Percentiles rank a stretch among this genome's conserved stretches.
Conservation (phyloP, 768 basidiomycete genomes). For the Kockovaella imperatae region DNA sequence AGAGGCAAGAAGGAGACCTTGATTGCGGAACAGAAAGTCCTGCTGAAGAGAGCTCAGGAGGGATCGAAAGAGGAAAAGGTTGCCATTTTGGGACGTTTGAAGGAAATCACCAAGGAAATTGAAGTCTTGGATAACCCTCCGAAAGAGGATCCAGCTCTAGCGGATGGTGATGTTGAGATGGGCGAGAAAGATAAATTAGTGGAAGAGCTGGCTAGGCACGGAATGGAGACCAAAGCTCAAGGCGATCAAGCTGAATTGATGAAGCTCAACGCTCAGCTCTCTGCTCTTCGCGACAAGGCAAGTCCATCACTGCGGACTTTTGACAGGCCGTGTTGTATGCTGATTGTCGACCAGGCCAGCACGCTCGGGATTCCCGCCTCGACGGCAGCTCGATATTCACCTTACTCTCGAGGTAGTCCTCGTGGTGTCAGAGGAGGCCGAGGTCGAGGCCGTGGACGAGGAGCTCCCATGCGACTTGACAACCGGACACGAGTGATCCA, state of each 20-base stretch:
- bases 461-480: constrained; percentile 75
- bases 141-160: constrained; percentile 20
- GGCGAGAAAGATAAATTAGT: constrained; percentile 51
- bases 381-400: constrained; percentile 43
- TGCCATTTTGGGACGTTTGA: constrained; percentile 63
- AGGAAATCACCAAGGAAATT: constrained; percentile 74
- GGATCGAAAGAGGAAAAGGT: constrained; percentile 66
- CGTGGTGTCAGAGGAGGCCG: constrained; percentile 59
- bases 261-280: constrained; percentile 28
- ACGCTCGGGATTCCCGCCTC: constrained; percentile 42
- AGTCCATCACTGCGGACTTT: constrained; percentile 48
- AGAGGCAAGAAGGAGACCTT: constrained; percentile 60
- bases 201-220: constrained; percentile 64
- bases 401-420: constrained; percentile 54
- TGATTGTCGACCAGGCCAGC: constrained; percentile 55
- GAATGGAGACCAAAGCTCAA: constrained; percentile 47
- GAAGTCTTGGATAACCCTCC: constrained; percentile 46
- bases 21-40: constrained; percentile 77
- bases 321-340: constrained; percentile 39
- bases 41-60: constrained; percentile 62
- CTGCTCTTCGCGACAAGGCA: constrained; percentile 48
- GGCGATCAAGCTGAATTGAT: constrained; percentile 32
- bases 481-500: constrained; percentile 75
- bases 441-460: constrained; percentile 57
- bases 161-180: constrained; percentile 16